phyloP scores from a whole-genome alignment of 179 eudicot genomes.

The Spergularia azorica region DNA sequence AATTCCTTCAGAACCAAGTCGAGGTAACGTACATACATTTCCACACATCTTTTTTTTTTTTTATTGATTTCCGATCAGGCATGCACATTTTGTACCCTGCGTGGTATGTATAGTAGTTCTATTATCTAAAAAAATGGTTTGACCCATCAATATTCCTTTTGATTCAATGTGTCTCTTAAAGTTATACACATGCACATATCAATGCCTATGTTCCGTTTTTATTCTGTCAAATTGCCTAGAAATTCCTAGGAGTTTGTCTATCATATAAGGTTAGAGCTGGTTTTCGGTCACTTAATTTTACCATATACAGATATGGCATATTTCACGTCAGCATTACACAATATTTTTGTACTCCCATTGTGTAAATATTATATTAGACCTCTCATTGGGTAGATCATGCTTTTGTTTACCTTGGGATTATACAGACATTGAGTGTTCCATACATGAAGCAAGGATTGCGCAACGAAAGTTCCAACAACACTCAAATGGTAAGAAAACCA shows the following conservation, averaged over 20 bases:
- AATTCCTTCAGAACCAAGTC: constrained; percentile 80
- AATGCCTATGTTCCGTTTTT: constrained; percentile 7
- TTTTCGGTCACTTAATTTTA: too few species aligned
- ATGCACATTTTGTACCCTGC: too few species aligned
- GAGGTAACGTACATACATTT: constrained; percentile 45
- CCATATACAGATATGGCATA: too few species aligned
- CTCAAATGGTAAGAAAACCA: constrained; percentile 40
- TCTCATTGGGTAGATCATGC: too few species aligned
- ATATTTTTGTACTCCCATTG: too few species aligned
- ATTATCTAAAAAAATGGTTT: neutral
- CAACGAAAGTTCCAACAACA: constrained; percentile 43
- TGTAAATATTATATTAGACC: too few species aligned
- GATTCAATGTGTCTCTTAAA: constrained; percentile 14
- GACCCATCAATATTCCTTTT: constrained; percentile 9
- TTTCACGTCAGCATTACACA: too few species aligned
- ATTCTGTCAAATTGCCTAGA: too few species aligned
- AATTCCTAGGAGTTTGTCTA: too few species aligned
- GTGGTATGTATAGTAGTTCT: too few species aligned
- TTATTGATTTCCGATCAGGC: constrained; percentile 22
- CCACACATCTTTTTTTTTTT: constrained; percentile 16
- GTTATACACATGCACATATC: constrained; percentile 12
- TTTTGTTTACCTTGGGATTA: neutral
- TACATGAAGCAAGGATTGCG: constrained; percentile 72
- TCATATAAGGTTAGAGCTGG: too few species aligned
- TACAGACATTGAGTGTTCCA: constrained; percentile 86